A percentile compares a stretch with the other conserved stretches of the same genome.
phyloP scores from a whole-genome alignment of 139 green algal genomes.

The Zygnema circumcarinatum region DNA sequence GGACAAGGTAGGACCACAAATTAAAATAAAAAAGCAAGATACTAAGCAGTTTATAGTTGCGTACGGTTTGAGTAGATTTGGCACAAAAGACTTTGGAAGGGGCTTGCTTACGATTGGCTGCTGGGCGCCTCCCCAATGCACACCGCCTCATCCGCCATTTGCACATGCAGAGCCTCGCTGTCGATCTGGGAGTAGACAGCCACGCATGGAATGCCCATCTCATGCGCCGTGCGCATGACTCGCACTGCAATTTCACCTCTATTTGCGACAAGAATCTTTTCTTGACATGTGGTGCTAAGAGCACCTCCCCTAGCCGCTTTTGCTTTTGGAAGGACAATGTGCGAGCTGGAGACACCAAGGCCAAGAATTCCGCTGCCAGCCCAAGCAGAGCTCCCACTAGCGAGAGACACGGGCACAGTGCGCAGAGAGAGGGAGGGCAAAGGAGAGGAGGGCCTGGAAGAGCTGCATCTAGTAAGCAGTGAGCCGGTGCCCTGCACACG shows the following conservation, averaged over 20 bases:
- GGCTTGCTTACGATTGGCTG: constrained; percentile 29
- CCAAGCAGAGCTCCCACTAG: neutral
- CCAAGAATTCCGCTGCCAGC: too few species aligned
- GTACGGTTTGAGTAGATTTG: too few species aligned
- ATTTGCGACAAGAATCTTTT: constrained; percentile 90
- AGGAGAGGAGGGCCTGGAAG: neutral
- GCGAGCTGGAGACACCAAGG: neutral
- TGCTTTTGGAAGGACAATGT: neutral
- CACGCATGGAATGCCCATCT: constrained; percentile 87
- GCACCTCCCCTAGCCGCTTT: neutral
- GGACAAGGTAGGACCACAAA: too few species aligned
- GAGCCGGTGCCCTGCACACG: neutral
- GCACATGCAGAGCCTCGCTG: constrained; percentile 84
- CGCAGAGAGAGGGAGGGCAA: neutral
- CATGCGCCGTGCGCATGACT: constrained; percentile 88
- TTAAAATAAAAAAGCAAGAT: too few species aligned
- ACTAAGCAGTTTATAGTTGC: too few species aligned
- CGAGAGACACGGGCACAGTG: neutral
- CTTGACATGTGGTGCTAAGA: constrained; percentile 39
- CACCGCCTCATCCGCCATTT: constrained; percentile 94
- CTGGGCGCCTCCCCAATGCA: constrained; percentile 62
- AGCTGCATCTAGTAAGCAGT: neutral
- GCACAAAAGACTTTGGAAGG: too few species aligned
- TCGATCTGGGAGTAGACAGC: constrained; percentile 90
- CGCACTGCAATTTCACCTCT: constrained; percentile 96